A percentile compares a stretch with the other conserved stretches of the same genome.
These are phyloP conservation scores for Miscanthus lutarioriparius DNA, from an alignment of 176 grass and related monocot species.

Conservation along the genomic window DNA sequence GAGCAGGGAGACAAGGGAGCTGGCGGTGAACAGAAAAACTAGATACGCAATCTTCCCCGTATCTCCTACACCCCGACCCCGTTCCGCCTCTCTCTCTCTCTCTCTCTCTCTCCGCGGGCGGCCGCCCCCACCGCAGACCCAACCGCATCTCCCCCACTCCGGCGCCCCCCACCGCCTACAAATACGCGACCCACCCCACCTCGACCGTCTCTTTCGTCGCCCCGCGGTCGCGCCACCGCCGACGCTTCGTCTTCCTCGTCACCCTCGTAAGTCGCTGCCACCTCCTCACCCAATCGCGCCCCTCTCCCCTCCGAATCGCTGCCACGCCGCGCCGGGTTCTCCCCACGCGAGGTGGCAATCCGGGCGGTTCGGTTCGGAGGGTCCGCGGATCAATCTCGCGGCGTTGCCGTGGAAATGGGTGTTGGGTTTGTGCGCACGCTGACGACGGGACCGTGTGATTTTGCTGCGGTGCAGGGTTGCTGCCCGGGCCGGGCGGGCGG, in stretches of 20 bases:
- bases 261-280: conserved; percentile 25
- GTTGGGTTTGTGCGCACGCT: neutral
- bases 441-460: neutral
- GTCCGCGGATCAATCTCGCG: neutral
- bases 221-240: neutral
- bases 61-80: neutral
- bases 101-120: neutral
- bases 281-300: neutral
- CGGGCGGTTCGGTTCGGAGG: neutral
- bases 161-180: conserved; percentile 27
- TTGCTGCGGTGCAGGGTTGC: conserved; percentile 19
- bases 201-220: neutral
- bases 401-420: neutral
- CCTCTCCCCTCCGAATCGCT: neutral
- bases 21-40: conserved; percentile 47
- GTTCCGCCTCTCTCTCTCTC: neutral
- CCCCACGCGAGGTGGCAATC: neutral
- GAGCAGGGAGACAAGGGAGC: neutral
- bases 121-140: conserved; percentile 28
- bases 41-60: conserved; percentile 52
- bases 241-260: neutral
- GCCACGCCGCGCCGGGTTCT: neutral
- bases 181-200: conserved; percentile 32
- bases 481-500: neutral
- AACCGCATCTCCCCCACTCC: neutral